Evolutionary conservation across 2,329 filamentous ascomycete genomes (phyloP), one percentile per base, ranked within the genome.

Genomic region (Claviceps paspali): DNA sequence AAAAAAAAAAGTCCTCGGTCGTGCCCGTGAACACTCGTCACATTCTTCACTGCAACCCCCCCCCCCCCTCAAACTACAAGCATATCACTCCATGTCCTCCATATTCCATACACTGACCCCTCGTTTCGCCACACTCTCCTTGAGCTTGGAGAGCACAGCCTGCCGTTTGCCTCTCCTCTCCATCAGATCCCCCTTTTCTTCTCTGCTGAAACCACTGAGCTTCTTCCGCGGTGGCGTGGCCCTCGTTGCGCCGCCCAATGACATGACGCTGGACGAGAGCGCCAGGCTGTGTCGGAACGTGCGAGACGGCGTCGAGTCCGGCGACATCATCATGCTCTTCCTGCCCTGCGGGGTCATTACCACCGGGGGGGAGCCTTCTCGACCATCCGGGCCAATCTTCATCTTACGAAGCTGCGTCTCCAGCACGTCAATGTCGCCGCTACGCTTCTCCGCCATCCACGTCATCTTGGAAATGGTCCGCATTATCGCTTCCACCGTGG

Each of bases 381-480:
- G 55, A 49, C 59, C 65, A 9, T 43, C 47, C 6, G 64, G 56
- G 7, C 58, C 56, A 9, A 83, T 58, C 6, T 70, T 69, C 17
- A 92, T 59, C 53, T 77, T 83, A 41, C 81, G 77, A 62, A 98
- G 75, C 53, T 94, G 83, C 33, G 78, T 74, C 60, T 96, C 91
- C 23, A 96, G 68, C 6, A 94, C 75, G 54, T 94, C 85, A 36
- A 98, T 77, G 49, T 96, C 88, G 40, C 80, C 83, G 52, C 82
- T 91, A 53, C 84, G 82, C 61, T 85, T 84, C 64, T 96, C 84
- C 0, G 82, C 82, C 79, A 95, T 88, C 41, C 67, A 73, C 24
- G 87, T 95, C 81, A 98, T 87, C 52, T 91, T 94, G 40, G 68
- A 67, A 46, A 98, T 93, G 1, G 91, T 98, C 41, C 82, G 83